phyloP scores from a whole-genome alignment of 2,329 filamentous ascomycete genomes.

The Aspergillus hortae region DNA sequence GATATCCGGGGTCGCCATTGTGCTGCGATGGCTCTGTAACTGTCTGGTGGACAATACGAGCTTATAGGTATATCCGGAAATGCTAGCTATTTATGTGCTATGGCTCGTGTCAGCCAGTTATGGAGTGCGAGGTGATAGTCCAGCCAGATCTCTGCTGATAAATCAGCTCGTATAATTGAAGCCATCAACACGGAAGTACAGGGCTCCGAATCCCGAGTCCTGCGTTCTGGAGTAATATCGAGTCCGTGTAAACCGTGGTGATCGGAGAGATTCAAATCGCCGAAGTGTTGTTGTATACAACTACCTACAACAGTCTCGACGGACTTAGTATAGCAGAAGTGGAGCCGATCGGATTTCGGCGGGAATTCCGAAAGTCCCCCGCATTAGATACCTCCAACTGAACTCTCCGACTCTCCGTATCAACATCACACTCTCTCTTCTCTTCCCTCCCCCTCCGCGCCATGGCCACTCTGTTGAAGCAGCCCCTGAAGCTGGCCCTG shows the following conservation, averaged over 20 bases:
- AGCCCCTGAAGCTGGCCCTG: conserved; percentile 74
- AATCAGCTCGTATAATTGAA: not conserved
- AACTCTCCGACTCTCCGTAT: conserved; percentile 2
- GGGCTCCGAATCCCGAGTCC: not conserved
- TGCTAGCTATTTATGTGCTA: not conserved
- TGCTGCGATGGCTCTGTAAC: not conserved
- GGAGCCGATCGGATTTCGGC: too few relatives aligned
- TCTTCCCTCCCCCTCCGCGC: conserved; percentile 1
- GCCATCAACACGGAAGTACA: not conserved
- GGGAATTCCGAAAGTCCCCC: not conserved
- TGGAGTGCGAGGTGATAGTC: not conserved
- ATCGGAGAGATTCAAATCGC: too few relatives aligned
- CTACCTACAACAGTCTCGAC: too few relatives aligned
- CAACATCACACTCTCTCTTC: conserved; percentile 1
- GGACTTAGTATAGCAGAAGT: too few relatives aligned
- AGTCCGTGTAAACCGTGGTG: too few relatives aligned
- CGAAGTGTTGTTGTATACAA: too few relatives aligned
- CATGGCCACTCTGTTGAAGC: conserved; percentile 63
- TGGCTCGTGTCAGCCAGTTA: not conserved
- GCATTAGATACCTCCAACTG: not conserved
- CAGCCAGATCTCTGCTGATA: not conserved
- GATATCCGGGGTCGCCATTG: conserved; percentile 11
- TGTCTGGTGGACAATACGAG: not conserved
- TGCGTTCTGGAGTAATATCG: not conserved
- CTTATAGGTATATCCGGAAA: not conserved